These are phyloP conservation scores for Arthroderma uncinatum DNA, from an alignment of 2,329 filamentous ascomycete species.

Conservation along the genomic window DNA sequence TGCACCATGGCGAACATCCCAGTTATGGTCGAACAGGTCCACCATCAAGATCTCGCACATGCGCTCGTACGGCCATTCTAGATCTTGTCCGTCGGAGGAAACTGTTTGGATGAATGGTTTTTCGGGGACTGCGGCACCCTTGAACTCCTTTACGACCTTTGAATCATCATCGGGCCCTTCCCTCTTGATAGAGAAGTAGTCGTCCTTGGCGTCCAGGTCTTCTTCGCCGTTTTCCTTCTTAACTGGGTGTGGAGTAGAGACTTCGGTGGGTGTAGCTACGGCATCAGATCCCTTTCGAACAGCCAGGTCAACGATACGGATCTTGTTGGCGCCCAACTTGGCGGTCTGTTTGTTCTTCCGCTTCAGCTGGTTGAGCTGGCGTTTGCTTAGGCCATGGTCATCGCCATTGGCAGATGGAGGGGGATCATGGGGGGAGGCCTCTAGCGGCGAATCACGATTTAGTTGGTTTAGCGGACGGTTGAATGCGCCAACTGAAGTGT, in stretches of 20 bases:
- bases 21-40: slow-evolving; percentile 83
- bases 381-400: slow-evolving; percentile 68
- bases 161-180: slow-evolving; percentile 73
- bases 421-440: slow-evolving; percentile 39
- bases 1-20: slow-evolving; percentile 93
- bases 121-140: slow-evolving; percentile 67
- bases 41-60: slow-evolving; percentile 89
- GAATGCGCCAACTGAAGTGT: slow-evolving; percentile 38
- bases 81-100: slow-evolving; percentile 63
- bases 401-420: slow-evolving; percentile 41
- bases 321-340: slow-evolving; percentile 80
- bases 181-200: slow-evolving; percentile 86
- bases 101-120: slow-evolving; percentile 68
- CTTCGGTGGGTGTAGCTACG: slow-evolving; percentile 35
- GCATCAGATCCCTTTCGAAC: slow-evolving; percentile 53
- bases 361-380: slow-evolving; percentile 89
- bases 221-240: slow-evolving; percentile 51
- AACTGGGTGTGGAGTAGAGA: slow-evolving; percentile 44
- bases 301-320: slow-evolving; percentile 79
- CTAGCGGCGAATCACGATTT: slow-evolving; percentile 30
- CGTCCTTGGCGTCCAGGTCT: slow-evolving; percentile 53
- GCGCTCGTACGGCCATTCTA: slow-evolving; percentile 87
- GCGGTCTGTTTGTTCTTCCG: slow-evolving; percentile 85
- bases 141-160: slow-evolving; percentile 92
- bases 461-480: slow-evolving; percentile 36